phyloP scores from a whole-genome alignment of 2,329 filamentous ascomycete genomes.

The Trichophyton schoenleinii region DNA sequence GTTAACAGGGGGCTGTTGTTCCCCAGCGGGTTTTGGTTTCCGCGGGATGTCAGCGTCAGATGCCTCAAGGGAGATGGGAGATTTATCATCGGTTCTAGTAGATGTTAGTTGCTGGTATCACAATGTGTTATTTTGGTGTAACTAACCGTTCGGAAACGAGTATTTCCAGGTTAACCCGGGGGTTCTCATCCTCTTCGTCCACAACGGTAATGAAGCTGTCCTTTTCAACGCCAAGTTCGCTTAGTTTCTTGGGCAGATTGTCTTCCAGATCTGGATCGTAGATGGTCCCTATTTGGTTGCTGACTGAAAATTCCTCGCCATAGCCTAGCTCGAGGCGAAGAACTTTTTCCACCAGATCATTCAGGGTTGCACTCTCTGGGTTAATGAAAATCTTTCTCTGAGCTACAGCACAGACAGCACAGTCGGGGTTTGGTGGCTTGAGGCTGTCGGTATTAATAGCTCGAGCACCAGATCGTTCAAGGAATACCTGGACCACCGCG shows the following conservation, averaged over 20 bases:
- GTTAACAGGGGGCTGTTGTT: slow-evolving; percentile 21
- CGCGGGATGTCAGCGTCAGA: slow-evolving; percentile 34
- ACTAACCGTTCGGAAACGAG: slow-evolving; percentile 30
- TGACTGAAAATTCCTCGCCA: slow-evolving; percentile 67
- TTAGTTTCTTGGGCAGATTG: slow-evolving; percentile 67
- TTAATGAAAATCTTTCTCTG: slow-evolving; percentile 58
- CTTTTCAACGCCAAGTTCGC: slow-evolving; percentile 59
- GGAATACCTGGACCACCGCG: slow-evolving; percentile 49
- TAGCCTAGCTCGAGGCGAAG: slow-evolving; percentile 61
- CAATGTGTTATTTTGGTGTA: background rate
- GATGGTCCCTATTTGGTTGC: slow-evolving; percentile 60
- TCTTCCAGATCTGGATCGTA: slow-evolving; percentile 86
- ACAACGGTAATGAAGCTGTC: slow-evolving; percentile 70
- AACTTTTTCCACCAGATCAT: slow-evolving; percentile 65
- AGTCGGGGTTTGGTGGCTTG: slow-evolving; percentile 61
- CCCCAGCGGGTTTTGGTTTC: slow-evolving; percentile 30
- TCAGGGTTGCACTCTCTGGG: slow-evolving; percentile 57
- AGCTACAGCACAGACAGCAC: slow-evolving; percentile 68
- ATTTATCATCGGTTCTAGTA: slow-evolving; percentile 22
- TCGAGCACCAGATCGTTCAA: slow-evolving; percentile 53
- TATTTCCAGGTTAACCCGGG: slow-evolving; percentile 69
- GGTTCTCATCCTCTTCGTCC: slow-evolving; percentile 57
- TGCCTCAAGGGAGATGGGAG: slow-evolving; percentile 29
- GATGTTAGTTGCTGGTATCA: slow-evolving; percentile 15
- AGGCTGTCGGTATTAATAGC: slow-evolving; percentile 45